Base-by-base conservation (phyloP, 164 flowering plant species). In the Vitis rupestris region DNA sequence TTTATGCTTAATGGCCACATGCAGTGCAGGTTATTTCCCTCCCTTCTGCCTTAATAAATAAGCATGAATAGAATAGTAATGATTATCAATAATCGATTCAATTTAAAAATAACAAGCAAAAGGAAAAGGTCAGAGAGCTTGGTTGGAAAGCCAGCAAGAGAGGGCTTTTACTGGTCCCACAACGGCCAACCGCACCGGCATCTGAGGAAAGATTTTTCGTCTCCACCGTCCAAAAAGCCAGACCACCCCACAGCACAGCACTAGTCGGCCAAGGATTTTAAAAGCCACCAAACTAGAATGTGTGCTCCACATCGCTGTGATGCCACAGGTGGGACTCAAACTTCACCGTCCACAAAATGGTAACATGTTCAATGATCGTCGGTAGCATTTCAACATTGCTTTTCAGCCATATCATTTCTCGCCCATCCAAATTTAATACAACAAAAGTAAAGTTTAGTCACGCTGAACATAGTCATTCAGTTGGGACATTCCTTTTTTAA, bases 91-190 rank as follows among this genome's bases (percentile, higher is more conserved):
- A 31, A 31, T 31, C 44, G 2, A 31, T 31, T 31, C 7, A 31
- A 31, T 31, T 31, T 31, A 13, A 55, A 15, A 15, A 61, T 52
- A 29, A n/a, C 50, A 56, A 5, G n/a, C 19, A 69, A 10, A 61
- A 62, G 15, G 30, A 10, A n/a, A 52, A 53, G 50, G 29, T 51
- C 37, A 49, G 66, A 70, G 56, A 65, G 62, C 63, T 70, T 70
- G 68, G 78, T 52, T 70, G 78, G 70, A 70, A 75, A 75, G 78
- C 76, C 65, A 62, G 56, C 8, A 27, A 47, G 52, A 44, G 27
- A 30, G 9, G 1, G 14, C 30, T 17, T 55, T 56, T 64, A 8
- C 15, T n/a, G 78, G 74, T 51, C 74, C 74, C 49, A 65, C 48
- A 23, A 44, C 52, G 53, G 7, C 27, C 51, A 11, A 44, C 59